A percentile compares a stretch with the other conserved stretches of the same genome.
phyloP scores from a whole-genome alignment of 106 monocot species.

The Dioscorea alata region DNA sequence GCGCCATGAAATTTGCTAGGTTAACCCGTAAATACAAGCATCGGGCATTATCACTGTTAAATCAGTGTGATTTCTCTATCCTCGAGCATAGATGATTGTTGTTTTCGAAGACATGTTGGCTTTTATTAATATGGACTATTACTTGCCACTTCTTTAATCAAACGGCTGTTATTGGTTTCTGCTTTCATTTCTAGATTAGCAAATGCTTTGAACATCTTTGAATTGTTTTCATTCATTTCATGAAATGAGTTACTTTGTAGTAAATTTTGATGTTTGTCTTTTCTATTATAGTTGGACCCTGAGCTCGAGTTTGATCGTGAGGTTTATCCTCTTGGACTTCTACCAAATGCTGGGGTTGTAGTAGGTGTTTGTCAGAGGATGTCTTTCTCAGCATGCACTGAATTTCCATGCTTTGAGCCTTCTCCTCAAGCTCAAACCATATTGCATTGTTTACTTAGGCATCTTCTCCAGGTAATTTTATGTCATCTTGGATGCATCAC shows the following conservation, averaged over 20 bases:
- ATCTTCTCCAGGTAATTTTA: conserved; percentile 87
- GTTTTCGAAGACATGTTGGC: too few relatives aligned
- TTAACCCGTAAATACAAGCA: too few relatives aligned
- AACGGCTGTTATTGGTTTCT: too few relatives aligned
- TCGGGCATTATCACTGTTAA: too few relatives aligned
- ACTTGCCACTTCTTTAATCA: neutral
- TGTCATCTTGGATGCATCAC: neutral
- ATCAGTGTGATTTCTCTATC: too few relatives aligned
- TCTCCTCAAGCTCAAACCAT: conserved; percentile 99
- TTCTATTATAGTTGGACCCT: conserved; percentile 76
- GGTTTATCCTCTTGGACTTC: conserved; percentile 96
- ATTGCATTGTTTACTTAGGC: conserved; percentile 90
- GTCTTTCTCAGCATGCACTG: conserved; percentile 81
- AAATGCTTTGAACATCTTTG: too few relatives aligned
- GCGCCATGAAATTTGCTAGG: too few relatives aligned
- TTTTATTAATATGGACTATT: too few relatives aligned
- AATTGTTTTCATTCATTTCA: too few relatives aligned
- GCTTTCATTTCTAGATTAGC: too few relatives aligned
- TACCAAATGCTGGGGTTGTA: conserved; percentile 89
- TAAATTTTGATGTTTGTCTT: neutral
- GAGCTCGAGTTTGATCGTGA: conserved; percentile 99
- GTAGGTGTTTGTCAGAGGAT: conserved; percentile 96
- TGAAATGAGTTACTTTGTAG: too few relatives aligned
- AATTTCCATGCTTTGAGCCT: conserved; percentile 98
- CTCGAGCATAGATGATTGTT: too few relatives aligned